phyloP scores from a whole-genome alignment of 257 asterid species.

The Rehmannia glutinosa region DNA sequence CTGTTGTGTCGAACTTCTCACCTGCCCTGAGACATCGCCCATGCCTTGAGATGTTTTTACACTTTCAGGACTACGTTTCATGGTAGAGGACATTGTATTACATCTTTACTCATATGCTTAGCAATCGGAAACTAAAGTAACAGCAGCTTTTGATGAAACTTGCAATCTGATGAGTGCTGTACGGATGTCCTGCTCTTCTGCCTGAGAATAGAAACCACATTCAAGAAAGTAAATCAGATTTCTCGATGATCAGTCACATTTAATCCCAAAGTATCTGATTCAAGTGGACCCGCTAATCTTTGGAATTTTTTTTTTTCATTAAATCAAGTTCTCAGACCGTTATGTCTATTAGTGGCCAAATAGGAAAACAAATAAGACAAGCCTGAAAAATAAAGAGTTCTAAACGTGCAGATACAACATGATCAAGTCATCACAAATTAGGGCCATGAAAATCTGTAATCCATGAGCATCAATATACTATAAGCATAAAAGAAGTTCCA shows the following conservation, averaged over 20 bases:
- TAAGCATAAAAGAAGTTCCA: no score
- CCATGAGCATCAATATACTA: no score
- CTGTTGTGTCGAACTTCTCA: conserved; percentile 24
- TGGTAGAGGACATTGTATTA: conserved; percentile 25
- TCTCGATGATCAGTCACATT: not conserved
- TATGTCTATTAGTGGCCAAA: no score
- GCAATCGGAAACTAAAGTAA: conserved; percentile 9
- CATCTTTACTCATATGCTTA: conserved; percentile 17
- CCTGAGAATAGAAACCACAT: conserved; percentile 23
- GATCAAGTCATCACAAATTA: no score
- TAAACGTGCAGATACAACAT: no score
- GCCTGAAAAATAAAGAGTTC: no score
- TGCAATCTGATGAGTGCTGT: not conserved
- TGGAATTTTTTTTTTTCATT: no score
- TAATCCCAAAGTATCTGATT: not conserved
- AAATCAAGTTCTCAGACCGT: no score
- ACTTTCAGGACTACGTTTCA: conserved; percentile 26
- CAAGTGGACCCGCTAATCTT: no score
- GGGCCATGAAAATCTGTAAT: no score
- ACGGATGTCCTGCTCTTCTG: conserved; percentile 18
- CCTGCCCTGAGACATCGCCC: conserved; percentile 34
- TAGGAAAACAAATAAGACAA: no score
- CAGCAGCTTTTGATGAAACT: conserved; percentile 10
- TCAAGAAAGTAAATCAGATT: not conserved
- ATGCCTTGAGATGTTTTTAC: conserved; percentile 30